phyloP scores from a whole-genome alignment of 2,329 filamentous ascomycete species.

The Colletotrichum acutatum region DNA sequence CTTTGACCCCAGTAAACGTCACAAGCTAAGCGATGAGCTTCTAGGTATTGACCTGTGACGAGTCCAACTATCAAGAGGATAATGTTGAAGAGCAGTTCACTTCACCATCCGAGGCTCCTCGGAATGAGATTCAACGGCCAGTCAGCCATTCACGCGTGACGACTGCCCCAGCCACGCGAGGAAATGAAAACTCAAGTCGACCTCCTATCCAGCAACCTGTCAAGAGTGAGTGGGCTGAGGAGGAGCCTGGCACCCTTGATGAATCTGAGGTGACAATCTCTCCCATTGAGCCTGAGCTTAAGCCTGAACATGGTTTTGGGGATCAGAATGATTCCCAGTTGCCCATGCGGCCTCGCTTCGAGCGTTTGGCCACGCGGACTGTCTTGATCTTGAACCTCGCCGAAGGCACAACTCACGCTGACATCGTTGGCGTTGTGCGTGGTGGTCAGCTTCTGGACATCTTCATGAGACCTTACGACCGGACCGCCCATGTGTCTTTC shows the following conservation, averaged over 20 bases:
- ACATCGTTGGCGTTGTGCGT: slow-evolving; percentile 72
- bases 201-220: neutral
- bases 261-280: neutral
- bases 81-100: neutral
- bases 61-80: slow-evolving; percentile 31
- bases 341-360: slow-evolving; percentile 41
- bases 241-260: neutral
- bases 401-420: slow-evolving; percentile 70
- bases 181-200: neutral
- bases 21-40: neutral
- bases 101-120: neutral
- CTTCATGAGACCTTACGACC: slow-evolving; percentile 68
- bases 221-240: slow-evolving; percentile 15
- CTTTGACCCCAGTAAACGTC: neutral
- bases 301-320: neutral
- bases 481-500: slow-evolving; percentile 76
- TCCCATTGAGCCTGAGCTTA: neutral
- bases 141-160: neutral
- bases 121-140: neutral
- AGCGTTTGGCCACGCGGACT: slow-evolving; percentile 62
- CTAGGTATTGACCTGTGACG: slow-evolving; percentile 35
- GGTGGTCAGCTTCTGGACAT: slow-evolving; percentile 79
- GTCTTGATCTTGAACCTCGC: slow-evolving; percentile 72
- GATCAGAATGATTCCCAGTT: neutral
- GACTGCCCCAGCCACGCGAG: neutral